Evolutionary conservation across 805 yeast genomes (phyloP).

Genomic region (Sugiyamaella boreocaroliniensis): DNA sequence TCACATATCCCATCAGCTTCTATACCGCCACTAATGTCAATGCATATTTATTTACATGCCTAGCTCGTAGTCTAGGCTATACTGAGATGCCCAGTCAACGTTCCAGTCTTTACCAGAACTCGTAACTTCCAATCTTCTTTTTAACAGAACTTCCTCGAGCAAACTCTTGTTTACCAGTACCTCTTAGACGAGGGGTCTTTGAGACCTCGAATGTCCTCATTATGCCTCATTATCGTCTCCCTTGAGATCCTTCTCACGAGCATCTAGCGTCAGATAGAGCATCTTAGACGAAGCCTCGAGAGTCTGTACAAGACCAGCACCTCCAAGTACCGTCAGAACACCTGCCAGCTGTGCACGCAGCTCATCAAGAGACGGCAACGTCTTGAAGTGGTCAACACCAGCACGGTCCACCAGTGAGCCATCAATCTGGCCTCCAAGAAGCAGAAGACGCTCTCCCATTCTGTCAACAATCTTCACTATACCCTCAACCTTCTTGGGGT

Average conservation of each 20-base stretch:
- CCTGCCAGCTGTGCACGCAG: conserved; percentile 81
- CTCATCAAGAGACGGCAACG: conserved; percentile 62
- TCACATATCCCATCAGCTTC: not conserved
- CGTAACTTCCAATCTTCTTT: too few relatives aligned
- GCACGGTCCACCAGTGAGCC: conserved; percentile 45
- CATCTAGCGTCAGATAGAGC: conserved; percentile 67
- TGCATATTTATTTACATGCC: conserved; percentile 1
- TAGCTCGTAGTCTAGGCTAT: too few relatives aligned
- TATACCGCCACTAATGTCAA: not conserved
- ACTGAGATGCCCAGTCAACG: too few relatives aligned
- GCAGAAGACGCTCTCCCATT: conserved; percentile 64
- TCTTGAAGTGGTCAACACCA: conserved; percentile 58
- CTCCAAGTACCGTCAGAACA: conserved; percentile 73
- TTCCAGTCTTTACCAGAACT: too few relatives aligned
- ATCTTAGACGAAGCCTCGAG: conserved; percentile 60
- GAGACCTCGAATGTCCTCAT: too few relatives aligned
- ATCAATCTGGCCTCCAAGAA: conserved; percentile 83
- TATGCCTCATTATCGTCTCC: not conserved
- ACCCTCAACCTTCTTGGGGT: conserved; percentile 60
- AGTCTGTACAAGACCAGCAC: conserved; percentile 82
- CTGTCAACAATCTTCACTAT: conserved; percentile 55
- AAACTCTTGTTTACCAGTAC: too few relatives aligned
- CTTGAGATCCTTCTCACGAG: conserved; percentile 1
- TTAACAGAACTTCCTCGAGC: too few relatives aligned
- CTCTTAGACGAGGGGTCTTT: too few relatives aligned